Conservation (phyloP, 495 filamentous ascomycete genomes). For the Mytilinidion resinicola region DNA sequence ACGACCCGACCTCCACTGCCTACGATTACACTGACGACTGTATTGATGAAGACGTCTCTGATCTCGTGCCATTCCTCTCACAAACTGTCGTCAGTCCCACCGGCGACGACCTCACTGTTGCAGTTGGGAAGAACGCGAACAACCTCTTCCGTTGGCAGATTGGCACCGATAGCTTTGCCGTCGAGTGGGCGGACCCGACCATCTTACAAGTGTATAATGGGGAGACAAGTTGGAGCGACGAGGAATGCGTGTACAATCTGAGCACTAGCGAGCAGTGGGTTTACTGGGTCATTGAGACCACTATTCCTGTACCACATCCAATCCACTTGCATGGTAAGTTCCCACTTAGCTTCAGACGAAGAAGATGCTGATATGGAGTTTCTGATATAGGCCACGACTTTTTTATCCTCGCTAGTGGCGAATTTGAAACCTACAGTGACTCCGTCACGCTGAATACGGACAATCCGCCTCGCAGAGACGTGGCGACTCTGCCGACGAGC, state of each 20-base stretch:
- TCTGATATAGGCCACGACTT: constrained; percentile 25
- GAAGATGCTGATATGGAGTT: not conserved
- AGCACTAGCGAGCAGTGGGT: constrained; percentile 5
- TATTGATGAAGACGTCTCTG: not conserved
- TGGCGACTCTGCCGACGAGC: constrained; percentile 21
- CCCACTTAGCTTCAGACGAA: not conserved
- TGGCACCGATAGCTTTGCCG: not conserved
- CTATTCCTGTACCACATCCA: constrained; percentile 28
- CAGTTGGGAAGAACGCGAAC: not conserved
- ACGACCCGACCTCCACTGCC: not conserved
- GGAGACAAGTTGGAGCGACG: not conserved
- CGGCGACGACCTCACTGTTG: constrained; percentile 1
- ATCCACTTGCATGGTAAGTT: constrained; percentile 32
- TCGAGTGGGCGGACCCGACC: constrained; percentile 5
- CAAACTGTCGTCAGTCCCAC: constrained; percentile 4
- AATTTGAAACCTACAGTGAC: constrained; percentile 14
- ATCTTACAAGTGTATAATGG: constrained; percentile 3
- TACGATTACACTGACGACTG: not conserved
- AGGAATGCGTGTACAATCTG: constrained; percentile 2
- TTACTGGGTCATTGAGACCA: constrained; percentile 19
- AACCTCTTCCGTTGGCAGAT: constrained; percentile 7
- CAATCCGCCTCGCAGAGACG: constrained; percentile 33
- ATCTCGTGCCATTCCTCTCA: constrained; percentile 10
- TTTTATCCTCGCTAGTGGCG: constrained; percentile 24
- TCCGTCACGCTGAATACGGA: constrained; percentile 19